Base-by-base conservation (phyloP, 2,329 filamentous ascomycete species). In the Colletotrichum abscissum region DNA sequence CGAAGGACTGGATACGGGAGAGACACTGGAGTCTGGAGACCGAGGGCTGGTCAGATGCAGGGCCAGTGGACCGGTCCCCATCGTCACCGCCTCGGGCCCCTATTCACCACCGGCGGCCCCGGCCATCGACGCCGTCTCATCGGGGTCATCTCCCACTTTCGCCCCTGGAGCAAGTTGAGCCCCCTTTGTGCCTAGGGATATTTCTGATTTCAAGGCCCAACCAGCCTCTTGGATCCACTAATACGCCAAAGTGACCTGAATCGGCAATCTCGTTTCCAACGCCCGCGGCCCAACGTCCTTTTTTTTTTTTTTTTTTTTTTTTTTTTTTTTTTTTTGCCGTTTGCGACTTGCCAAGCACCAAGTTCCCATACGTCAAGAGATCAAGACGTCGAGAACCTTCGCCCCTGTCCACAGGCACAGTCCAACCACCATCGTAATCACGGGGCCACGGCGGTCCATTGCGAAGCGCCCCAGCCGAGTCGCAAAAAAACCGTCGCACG, bases 61-160 rank as follows among this genome's bases (percentile, higher is more conserved):
- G 38, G 24, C 42, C 57, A 56, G 60, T 58, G 35, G 62, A 42
- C 62, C 65, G 54, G 62, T 30, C 46, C 35, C 54, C 57, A 72
- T 52, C 54, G 70, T 71, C 71, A 70, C 67, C 67, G 60, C 71
- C 55, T 73, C 22, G 71, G 62, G 55, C 60, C 60, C 67, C 62
- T 73, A 52, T 71, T 57, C 67, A 71, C 38, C 62, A 70, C 67
- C 67, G 71, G 67, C 67, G 55, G 60, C 70, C 38, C 67, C 60
- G 60, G 60, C 67, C 70, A 49, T 49, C 46, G 66, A 60, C 67
- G 52, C 56, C 70, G 67, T 71, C 28, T 35, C 67, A 14, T 71
- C 24, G 62, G 49, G 46, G 46, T 73, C 46, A 69, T 73, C 67
- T 73, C 70, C 56, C 67, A 60, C 60, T 66, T 49, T 70, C 60